These are phyloP conservation scores for Beta macrorhiza DNA, from an alignment of 179 eudicot genomes.

Conservation along the genomic window DNA sequence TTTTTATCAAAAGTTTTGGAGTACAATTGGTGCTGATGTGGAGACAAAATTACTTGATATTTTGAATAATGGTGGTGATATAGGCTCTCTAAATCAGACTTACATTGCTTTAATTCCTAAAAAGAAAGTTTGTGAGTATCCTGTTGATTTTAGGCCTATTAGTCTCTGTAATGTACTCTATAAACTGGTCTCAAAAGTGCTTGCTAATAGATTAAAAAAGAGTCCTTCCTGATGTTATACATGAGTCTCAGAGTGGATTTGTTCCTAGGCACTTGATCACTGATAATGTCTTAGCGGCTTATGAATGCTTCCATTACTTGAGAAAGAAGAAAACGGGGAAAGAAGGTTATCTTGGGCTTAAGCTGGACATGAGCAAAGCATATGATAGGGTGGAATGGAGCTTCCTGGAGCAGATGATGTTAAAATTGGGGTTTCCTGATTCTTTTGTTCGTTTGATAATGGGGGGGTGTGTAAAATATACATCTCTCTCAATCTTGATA, in stretches of 20 bases:
- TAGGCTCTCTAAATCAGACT: neutral
- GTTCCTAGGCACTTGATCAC: neutral
- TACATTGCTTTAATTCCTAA: neutral
- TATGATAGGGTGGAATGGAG: neutral
- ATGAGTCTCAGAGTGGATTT: too few relatives aligned
- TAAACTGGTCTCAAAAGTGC: neutral
- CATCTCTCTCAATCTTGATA: neutral
- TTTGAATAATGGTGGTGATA: neutral
- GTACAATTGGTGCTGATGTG: neutral
- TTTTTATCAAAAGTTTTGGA: neutral
- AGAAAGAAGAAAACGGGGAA: neutral
- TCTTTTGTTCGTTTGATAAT: neutral
- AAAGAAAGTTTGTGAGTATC: neutral
- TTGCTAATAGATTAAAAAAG: neutral
- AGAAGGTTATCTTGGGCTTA: neutral
- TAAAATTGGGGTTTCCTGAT: neutral
- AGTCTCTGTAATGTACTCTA: neutral
- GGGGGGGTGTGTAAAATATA: neutral
- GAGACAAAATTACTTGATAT: neutral
- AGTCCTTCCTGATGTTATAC: neutral
- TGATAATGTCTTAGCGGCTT: neutral
- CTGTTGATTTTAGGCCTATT: too few relatives aligned
- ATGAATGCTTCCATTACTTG: neutral
- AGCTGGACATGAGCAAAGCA: slow-evolving; percentile 4
- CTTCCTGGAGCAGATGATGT: neutral